Percentiles rank a stretch among this genome's conserved stretches.
Evolutionary conservation across 129 eudicot species (phyloP).

Genomic region (Rutidosis leptorrhynchoides): DNA sequence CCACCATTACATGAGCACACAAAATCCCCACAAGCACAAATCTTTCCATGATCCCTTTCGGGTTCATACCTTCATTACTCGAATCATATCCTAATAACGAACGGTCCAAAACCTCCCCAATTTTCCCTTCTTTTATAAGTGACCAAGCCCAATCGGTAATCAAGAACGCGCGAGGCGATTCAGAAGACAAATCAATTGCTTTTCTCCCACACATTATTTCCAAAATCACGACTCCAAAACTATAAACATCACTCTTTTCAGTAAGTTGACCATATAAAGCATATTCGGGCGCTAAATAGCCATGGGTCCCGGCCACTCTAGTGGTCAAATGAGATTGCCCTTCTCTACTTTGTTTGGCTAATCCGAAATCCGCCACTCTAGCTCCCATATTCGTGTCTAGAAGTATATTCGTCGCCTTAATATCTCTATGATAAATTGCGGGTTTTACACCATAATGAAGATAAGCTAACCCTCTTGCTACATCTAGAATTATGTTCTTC

Average conservation of each 20-base stretch:
- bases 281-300: constrained; percentile 83
- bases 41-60: constrained; percentile 71
- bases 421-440: constrained; percentile 69
- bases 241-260: constrained; percentile 79
- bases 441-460: constrained; percentile 85
- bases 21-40: constrained; percentile 68
- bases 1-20: constrained; percentile 94
- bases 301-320: constrained; percentile 85
- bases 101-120: constrained; percentile 45
- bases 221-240: constrained; percentile 73
- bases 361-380: constrained; percentile 82
- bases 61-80: constrained; percentile 42
- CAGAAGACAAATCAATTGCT: constrained; percentile 65
- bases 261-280: constrained; percentile 79
- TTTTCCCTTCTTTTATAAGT: constrained; percentile 56
- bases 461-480: constrained; percentile 69
- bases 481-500: constrained; percentile 64
- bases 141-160: constrained; percentile 91
- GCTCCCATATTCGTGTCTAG: constrained; percentile 73
- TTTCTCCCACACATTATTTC: constrained; percentile 86
- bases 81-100: constrained; percentile 37
- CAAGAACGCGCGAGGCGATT: constrained; percentile 49
- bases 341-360: constrained; percentile 67
- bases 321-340: constrained; percentile 90
- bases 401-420: constrained; percentile 72